phyloP scores from a whole-genome alignment of 2,329 filamentous ascomycete species.

The Myotisia sp. region DNA sequence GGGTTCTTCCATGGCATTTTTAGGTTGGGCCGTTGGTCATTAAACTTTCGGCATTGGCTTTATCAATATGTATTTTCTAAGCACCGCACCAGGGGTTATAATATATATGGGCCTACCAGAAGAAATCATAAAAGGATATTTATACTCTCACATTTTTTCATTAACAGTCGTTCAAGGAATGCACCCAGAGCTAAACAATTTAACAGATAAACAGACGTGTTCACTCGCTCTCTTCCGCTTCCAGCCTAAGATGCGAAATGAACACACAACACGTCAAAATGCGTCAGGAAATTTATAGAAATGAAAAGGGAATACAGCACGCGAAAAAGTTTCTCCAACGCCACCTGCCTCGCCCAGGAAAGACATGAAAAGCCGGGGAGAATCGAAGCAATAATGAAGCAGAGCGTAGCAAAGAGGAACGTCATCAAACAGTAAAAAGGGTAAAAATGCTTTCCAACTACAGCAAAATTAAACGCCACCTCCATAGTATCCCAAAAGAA shows the following conservation, averaged over 20 bases:
- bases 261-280: too few relatives aligned
- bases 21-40: too few relatives aligned
- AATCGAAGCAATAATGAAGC: constrained; percentile 1
- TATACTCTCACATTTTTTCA: constrained; percentile 2
- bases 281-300: too few relatives aligned
- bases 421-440: neutral
- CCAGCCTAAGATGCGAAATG: too few relatives aligned
- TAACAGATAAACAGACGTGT: neutral
- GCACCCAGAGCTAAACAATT: neutral
- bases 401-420: neutral
- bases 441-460: constrained; percentile 4
- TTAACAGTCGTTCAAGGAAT: neutral
- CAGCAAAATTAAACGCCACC: constrained; percentile 7
- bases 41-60: too few relatives aligned
- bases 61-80: too few relatives aligned
- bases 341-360: neutral
- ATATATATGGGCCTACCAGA: too few relatives aligned
- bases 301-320: too few relatives aligned
- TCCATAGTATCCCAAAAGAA: constrained; percentile 4
- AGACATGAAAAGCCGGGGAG: neutral
- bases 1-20: too few relatives aligned
- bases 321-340: constrained; percentile 2
- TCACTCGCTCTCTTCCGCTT: neutral
- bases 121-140: too few relatives aligned
- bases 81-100: neutral